A percentile compares a stretch with the other conserved stretches of the same genome.
Conservation (phyloP, 495 filamentous ascomycete species). For the Podospora appendiculata region DNA sequence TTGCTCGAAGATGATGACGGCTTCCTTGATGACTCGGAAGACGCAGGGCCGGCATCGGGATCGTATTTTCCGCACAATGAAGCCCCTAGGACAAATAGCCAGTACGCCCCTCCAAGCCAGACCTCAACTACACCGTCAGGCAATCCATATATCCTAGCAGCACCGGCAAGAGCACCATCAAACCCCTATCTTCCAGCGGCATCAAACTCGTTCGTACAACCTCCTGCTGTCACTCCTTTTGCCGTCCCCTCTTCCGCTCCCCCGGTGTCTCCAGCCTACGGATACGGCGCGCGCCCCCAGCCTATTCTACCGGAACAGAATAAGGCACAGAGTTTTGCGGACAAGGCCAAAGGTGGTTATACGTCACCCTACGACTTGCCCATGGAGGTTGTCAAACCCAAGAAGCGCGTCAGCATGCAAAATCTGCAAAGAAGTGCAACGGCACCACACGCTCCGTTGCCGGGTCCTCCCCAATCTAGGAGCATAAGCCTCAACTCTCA, state of each 20-base stretch:
- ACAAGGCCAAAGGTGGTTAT: constrained; percentile 86
- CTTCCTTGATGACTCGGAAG: constrained; percentile 47
- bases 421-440: constrained; percentile 24
- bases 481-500: constrained; percentile 52
- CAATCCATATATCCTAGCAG: constrained; percentile 16
- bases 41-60: constrained; percentile 8
- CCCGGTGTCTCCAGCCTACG: constrained; percentile 32
- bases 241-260: constrained; percentile 30
- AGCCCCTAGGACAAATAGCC: constrained; percentile 15
- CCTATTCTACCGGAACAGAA: constrained; percentile 32
- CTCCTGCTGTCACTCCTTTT: constrained; percentile 24
- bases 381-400: constrained; percentile 70
- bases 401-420: constrained; percentile 45
- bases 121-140: neutral
- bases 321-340: constrained; percentile 73
- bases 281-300: constrained; percentile 34
- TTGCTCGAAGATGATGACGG: constrained; percentile 23
- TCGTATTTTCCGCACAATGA: too few species aligned
- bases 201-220: constrained; percentile 13
- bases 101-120: constrained; percentile 25
- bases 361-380: constrained; percentile 91
- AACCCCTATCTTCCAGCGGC: constrained; percentile 26
- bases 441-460: constrained; percentile 34
- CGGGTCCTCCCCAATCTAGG: constrained; percentile 44
- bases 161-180: constrained; percentile 15